phyloP scores from a whole-genome alignment of 352 stramenopile genomes.

The Phytophthora megakarya region DNA sequence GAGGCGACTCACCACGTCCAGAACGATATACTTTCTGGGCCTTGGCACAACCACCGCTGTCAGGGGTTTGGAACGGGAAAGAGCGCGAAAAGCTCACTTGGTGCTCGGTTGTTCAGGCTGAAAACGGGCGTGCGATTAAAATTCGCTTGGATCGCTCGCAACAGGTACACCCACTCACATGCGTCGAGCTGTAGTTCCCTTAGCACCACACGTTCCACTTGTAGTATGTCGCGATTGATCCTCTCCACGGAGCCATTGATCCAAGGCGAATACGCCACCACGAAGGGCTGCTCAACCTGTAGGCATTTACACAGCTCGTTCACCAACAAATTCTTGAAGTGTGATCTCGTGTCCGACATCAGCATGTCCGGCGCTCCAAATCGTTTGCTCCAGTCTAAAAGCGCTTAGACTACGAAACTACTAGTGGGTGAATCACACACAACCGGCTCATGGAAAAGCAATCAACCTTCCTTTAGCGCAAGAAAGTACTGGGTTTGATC shows the following conservation, averaged over 20 bases:
- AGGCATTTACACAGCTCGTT: background rate
- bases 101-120: background rate
- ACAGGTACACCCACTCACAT: constrained; percentile 3
- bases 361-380: background rate
- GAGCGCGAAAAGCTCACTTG: constrained; percentile 8
- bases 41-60: background rate
- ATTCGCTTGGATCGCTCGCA: constrained; percentile 3
- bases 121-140: constrained; percentile 3
- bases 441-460: background rate
- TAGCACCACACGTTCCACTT: background rate
- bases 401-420: background rate
- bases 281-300: background rate
- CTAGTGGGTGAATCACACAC: background rate
- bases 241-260: constrained; percentile 2
- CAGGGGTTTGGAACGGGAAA: background rate
- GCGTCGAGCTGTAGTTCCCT: constrained; percentile 5
- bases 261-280: background rate
- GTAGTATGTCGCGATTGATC: background rate
- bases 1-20: background rate
- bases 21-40: background rate
- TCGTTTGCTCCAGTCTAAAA: constrained; percentile 1
- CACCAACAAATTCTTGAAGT: constrained; percentile 2
- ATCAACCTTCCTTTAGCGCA: background rate
- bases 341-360: background rate
- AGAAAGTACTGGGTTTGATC: background rate